phyloP scores from a whole-genome alignment of 2,329 filamentous ascomycete species.

The Paracamarosporium sp. region DNA sequence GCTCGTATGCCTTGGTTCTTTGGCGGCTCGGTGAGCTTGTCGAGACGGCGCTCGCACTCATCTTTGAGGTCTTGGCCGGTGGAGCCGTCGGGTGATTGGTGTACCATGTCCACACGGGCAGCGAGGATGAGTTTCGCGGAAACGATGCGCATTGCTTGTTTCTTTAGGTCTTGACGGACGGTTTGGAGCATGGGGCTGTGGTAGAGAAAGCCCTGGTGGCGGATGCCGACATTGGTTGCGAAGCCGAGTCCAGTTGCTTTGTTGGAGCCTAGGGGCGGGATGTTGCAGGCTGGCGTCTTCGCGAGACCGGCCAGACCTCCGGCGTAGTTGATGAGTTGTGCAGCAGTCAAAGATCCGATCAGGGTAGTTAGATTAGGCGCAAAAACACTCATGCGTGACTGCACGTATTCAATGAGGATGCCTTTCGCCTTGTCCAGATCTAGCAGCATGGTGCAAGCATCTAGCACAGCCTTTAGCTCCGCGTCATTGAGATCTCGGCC shows the following conservation, averaged over 20 bases:
- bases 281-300: constrained; percentile 92
- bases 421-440: constrained; percentile 85
- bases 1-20: constrained; percentile 88
- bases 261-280: constrained; percentile 89
- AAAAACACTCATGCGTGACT: constrained; percentile 95
- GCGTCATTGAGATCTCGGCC: constrained; percentile 77
- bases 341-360: constrained; percentile 90
- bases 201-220: constrained; percentile 93
- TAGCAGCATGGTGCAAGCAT: constrained; percentile 88
- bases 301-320: constrained; percentile 88
- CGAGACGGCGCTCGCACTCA: constrained; percentile 82
- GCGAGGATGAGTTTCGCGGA: constrained; percentile 94
- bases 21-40: constrained; percentile 90
- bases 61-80: constrained; percentile 82
- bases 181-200: constrained; percentile 87
- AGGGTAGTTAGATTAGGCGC: constrained; percentile 91
- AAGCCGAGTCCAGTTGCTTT: constrained; percentile 81
- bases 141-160: constrained; percentile 93
- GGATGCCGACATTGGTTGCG: constrained; percentile 88
- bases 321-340: constrained; percentile 93
- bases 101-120: constrained; percentile 85
- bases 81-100: constrained; percentile 80
- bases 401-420: constrained; percentile 89
- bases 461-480: constrained; percentile 75
- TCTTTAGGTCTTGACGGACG: constrained; percentile 85